Percentiles rank a stretch among this genome's conserved stretches.
Evolutionary conservation across 2,329 filamentous ascomycete species (phyloP).

Genomic region (Colletotrichum musae): DNA sequence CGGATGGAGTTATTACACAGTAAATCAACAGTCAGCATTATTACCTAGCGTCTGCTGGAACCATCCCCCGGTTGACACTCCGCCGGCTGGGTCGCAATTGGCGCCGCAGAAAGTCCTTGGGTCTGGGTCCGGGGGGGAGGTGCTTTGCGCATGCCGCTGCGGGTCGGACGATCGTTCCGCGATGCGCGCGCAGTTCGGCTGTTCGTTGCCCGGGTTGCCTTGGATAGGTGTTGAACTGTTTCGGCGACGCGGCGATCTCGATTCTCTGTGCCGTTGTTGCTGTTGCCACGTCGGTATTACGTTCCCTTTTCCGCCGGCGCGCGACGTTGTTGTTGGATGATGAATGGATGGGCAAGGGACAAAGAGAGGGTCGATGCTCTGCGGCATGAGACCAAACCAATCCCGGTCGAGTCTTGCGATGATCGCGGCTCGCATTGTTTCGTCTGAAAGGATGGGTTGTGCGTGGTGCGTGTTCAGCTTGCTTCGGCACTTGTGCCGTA

Average conservation of each 20-base stretch:
- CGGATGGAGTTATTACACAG: too few species aligned
- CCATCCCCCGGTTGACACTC: too few species aligned
- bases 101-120: too few species aligned
- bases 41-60: too few species aligned
- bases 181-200: slow-evolving; percentile 10
- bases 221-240: slow-evolving; percentile 15
- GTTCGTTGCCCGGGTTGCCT: slow-evolving; percentile 4
- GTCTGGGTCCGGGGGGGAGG: not conserved
- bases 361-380: not conserved
- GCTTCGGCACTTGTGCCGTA: not conserved
- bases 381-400: not conserved
- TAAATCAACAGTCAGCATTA: too few species aligned
- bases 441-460: slow-evolving; percentile 29
- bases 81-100: too few species aligned
- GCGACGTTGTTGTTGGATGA: too few species aligned
- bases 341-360: too few species aligned
- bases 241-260: slow-evolving; percentile 17
- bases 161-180: slow-evolving; percentile 20
- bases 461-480: not conserved
- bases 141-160: slow-evolving; percentile 8
- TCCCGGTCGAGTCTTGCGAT: not conserved
- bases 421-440: slow-evolving; percentile 14
- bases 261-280: slow-evolving; percentile 8
- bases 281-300: too few species aligned
- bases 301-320: too few species aligned